A percentile compares a stretch with the other conserved stretches of the same genome.
phyloP scores from a whole-genome alignment of 352 stramenopile species.

The Albugo candida region DNA sequence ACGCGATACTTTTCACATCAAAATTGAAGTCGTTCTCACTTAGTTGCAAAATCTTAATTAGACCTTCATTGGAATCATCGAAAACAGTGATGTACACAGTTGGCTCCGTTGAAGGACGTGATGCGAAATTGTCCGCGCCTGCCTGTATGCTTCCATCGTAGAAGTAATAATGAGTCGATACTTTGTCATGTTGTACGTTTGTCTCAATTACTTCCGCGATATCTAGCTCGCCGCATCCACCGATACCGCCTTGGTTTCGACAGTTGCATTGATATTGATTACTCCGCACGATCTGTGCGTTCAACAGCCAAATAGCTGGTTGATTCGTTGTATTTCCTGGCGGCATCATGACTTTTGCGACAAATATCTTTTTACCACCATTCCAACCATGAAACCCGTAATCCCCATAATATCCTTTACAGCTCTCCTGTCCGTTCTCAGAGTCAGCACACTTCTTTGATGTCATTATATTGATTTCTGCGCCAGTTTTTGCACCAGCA shows the following conservation, averaged over 20 bases:
- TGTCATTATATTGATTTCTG: conserved; percentile 62
- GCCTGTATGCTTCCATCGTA: background rate
- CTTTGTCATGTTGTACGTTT: background rate
- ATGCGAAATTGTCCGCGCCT: conserved; percentile 16
- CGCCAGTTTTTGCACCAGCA: conserved; percentile 32
- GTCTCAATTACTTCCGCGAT: background rate
- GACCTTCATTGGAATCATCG: conserved; percentile 9
- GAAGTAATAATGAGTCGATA: conserved; percentile 1
- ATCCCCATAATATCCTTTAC: conserved; percentile 2
- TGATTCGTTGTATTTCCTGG: conserved; percentile 15
- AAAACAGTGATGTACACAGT: conserved; percentile 20
- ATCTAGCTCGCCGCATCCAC: conserved; percentile 24
- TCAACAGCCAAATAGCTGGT: conserved; percentile 41
- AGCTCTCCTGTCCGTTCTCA: background rate
- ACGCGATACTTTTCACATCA: background rate
- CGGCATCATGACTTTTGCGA: conserved; percentile 37
- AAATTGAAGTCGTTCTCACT: conserved; percentile 10
- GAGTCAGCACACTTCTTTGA: conserved; percentile 2
- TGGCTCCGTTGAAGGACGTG: conserved; percentile 8
- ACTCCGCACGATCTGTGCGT: conserved; percentile 25
- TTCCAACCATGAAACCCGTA: conserved; percentile 42
- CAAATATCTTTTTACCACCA: conserved; percentile 43
- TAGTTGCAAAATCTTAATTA: conserved; percentile 18
- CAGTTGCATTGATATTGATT: conserved; percentile 53
- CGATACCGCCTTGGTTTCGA: conserved; percentile 24